Evolutionary conservation across 495 filamentous ascomycete species (phyloP).

Genomic region (Thozetella sp.): DNA sequence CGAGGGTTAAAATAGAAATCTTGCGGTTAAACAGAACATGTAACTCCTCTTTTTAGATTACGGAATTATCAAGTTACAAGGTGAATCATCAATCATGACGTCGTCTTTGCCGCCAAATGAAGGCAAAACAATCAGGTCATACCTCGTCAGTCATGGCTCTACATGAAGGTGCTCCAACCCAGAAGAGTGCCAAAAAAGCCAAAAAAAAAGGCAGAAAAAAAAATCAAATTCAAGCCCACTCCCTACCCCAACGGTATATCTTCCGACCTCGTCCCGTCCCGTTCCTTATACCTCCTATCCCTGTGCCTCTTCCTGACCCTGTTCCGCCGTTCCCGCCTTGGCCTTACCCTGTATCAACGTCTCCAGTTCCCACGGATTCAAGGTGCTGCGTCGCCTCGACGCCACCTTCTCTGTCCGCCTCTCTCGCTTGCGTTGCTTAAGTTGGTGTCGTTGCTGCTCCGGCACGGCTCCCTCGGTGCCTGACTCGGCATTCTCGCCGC

Average conservation of each 20-base stretch:
- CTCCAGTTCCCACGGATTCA: conserved; percentile 73
- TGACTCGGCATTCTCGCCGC: not conserved
- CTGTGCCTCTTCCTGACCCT: not conserved
- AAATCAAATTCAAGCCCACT: not conserved
- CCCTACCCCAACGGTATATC: not conserved
- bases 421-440: conserved; percentile 1
- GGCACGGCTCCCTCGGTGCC: not conserved
- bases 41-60: not conserved
- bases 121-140: not conserved
- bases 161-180: not conserved
- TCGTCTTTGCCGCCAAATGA: not conserved
- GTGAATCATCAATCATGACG: not conserved
- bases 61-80: not conserved
- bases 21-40: not conserved
- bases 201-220: not conserved
- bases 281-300: not conserved
- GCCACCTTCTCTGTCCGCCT: conserved; percentile 23
- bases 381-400: conserved; percentile 66
- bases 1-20: too few relatives aligned
- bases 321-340: not conserved
- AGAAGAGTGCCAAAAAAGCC: not conserved
- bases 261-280: not conserved
- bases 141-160: not conserved
- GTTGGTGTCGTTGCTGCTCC: not conserved
- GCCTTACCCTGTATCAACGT: conserved; percentile 30